A percentile compares a stretch with the other conserved stretches of the same genome.
These are phyloP conservation scores for Lentinula guzmanii DNA, from an alignment of 768 basidiomycete genomes.

Conservation along the genomic window DNA sequence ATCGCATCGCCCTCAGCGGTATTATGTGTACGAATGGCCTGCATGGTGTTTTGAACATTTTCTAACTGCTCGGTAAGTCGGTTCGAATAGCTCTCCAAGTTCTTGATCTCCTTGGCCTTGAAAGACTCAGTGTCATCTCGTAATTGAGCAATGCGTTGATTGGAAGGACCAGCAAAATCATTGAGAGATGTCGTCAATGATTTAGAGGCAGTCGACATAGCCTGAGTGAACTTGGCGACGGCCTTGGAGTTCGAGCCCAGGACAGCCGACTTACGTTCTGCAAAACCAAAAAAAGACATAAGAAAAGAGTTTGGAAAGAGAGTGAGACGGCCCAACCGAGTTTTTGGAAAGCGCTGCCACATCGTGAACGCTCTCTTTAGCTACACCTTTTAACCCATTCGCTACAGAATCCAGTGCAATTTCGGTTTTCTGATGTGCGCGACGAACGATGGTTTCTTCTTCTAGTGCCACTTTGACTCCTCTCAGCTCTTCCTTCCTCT, in stretches of 20 bases:
- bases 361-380: conserved; percentile 65
- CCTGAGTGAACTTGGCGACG: conserved; percentile 57
- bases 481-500: conserved; percentile 53
- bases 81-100: conserved; percentile 41
- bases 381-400: conserved; percentile 54
- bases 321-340: conserved; percentile 49
- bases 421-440: conserved; percentile 77
- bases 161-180: conserved; percentile 53
- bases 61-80: conserved; percentile 55
- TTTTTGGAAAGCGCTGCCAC: conserved; percentile 68
- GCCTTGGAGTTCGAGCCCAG: conserved; percentile 60
- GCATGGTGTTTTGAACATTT: conserved; percentile 44
- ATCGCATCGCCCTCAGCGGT: conserved; percentile 48
- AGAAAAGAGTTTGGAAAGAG: neutral
- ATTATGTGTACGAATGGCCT: conserved; percentile 51
- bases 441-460: conserved; percentile 73
- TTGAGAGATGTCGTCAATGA: conserved; percentile 52
- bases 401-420: conserved; percentile 67
- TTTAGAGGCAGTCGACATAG: conserved; percentile 48
- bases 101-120: conserved; percentile 49
- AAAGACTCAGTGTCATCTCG: conserved; percentile 52
- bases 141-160: conserved; percentile 47
- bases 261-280: conserved; percentile 69
- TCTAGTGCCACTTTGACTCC: conserved; percentile 56
- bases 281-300: neutral